Percentiles rank a stretch among this genome's conserved stretches.
phyloP scores from a whole-genome alignment of 306 rosid genomes.

The Coriaria nepalensis region DNA sequence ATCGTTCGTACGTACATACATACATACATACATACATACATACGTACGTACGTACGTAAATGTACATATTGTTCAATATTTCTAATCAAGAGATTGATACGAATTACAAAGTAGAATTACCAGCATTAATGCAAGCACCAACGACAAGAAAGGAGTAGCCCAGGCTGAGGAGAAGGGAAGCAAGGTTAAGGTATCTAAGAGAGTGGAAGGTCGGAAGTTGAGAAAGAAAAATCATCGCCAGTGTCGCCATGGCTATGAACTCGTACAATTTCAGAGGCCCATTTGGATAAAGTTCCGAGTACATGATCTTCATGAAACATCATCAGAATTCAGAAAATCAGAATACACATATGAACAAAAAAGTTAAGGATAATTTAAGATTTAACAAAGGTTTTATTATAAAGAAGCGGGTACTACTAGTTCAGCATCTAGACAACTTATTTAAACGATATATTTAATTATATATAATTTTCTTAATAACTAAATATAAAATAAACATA shows the following conservation, averaged over 20 bases:
- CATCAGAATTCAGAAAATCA: background rate
- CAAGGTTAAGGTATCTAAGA: conserved; percentile 66
- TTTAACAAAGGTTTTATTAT: too few species aligned
- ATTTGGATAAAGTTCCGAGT: conserved; percentile 45
- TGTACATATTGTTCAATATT: too few species aligned
- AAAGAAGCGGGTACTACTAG: too few species aligned
- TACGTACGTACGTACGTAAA: too few species aligned
- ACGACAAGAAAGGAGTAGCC: conserved; percentile 65
- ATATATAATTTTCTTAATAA: too few species aligned
- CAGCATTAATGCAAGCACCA: conserved; percentile 66
- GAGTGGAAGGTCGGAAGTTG: conserved; percentile 90
- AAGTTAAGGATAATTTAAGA: too few species aligned
- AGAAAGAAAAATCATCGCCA: conserved; percentile 62
- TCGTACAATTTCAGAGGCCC: conserved; percentile 73
- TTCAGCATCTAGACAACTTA: too few species aligned
- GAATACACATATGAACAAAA: background rate
- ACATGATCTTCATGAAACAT: conserved; percentile 41
- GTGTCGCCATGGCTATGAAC: conserved; percentile 87
- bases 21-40: too few species aligned
- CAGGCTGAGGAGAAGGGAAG: conserved; percentile 57
- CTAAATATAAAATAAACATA: too few species aligned
- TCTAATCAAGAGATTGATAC: too few species aligned
- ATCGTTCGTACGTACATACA: too few species aligned
- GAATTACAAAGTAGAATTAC: conserved; percentile 12
- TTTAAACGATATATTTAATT: too few species aligned